Evolutionary conservation across 2,329 filamentous ascomycete species (phyloP).

Genomic region (Knufia petricola): DNA sequence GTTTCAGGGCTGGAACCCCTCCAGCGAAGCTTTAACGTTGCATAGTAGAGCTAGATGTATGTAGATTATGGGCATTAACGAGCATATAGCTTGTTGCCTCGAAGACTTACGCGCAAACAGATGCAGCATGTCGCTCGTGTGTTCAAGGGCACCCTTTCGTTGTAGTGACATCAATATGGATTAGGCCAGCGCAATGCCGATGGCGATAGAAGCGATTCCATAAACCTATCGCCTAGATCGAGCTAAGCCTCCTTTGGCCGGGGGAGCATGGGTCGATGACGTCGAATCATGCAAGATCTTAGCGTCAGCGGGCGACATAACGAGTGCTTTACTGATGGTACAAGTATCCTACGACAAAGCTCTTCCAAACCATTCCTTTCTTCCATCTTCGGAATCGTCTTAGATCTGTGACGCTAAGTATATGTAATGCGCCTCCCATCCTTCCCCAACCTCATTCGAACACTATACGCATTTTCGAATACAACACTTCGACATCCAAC

Average conservation of each 20-base stretch:
- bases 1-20: not conserved
- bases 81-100: too few species aligned
- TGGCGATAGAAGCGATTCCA: not conserved
- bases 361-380: conserved; percentile 9
- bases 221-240: not conserved
- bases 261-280: not conserved
- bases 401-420: not conserved
- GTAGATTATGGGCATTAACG: too few species aligned
- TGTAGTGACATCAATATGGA: too few species aligned
- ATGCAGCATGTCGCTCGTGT: too few species aligned
- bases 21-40: not conserved
- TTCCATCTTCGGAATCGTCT: conserved; percentile 2
- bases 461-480: conserved; percentile 39
- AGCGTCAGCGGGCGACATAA: not conserved
- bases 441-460: conserved; percentile 39
- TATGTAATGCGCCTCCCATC: conserved; percentile 40
- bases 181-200: too few species aligned
- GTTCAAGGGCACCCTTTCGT: too few species aligned
- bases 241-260: not conserved
- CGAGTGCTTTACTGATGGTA: not conserved
- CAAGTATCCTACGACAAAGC: too few species aligned
- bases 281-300: not conserved
- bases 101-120: too few species aligned
- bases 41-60: too few species aligned
- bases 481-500: conserved; percentile 25